phyloP scores from a whole-genome alignment of 2,329 filamentous ascomycete genomes.

The Alternaria metachromatica region DNA sequence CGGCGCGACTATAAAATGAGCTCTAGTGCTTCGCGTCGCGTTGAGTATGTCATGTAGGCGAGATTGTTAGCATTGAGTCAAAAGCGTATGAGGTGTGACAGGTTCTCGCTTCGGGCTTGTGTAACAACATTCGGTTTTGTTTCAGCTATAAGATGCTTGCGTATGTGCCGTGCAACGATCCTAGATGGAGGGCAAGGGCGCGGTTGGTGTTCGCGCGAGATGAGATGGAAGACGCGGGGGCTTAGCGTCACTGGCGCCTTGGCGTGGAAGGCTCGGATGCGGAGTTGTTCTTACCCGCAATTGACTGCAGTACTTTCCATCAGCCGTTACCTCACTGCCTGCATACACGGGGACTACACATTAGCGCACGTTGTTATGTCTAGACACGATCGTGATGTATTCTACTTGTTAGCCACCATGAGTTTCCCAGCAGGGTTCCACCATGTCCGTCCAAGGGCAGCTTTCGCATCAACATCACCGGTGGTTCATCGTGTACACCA shows the following conservation, averaged over 20 bases:
- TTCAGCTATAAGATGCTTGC: background rate
- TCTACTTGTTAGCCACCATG: no score
- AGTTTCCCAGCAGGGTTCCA: no score
- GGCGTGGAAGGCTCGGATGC: constrained; percentile 8
- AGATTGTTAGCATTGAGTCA: background rate
- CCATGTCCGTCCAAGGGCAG: no score
- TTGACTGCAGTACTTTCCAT: no score
- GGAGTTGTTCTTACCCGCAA: no score
- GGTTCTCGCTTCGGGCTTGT: no score
- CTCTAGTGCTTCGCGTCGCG: background rate
- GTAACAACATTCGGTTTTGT: no score
- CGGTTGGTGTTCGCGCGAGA: background rate
- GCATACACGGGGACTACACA: background rate
- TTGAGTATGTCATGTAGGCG: background rate
- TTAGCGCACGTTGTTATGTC: no score
- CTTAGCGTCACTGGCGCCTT: constrained; percentile 4
- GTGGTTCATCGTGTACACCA: no score
- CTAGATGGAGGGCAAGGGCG: background rate
- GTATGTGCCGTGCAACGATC: background rate
- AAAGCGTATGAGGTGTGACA: no score
- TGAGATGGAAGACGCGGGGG: background rate
- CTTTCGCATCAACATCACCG: no score
- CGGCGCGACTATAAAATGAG: background rate
- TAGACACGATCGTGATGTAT: no score
- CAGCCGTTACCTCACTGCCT: background rate